A percentile compares a stretch with the other conserved stretches of the same genome.
These are phyloP conservation scores for Breynia disticha DNA, from an alignment of 441 rosid genomes.

Conservation along the genomic window DNA sequence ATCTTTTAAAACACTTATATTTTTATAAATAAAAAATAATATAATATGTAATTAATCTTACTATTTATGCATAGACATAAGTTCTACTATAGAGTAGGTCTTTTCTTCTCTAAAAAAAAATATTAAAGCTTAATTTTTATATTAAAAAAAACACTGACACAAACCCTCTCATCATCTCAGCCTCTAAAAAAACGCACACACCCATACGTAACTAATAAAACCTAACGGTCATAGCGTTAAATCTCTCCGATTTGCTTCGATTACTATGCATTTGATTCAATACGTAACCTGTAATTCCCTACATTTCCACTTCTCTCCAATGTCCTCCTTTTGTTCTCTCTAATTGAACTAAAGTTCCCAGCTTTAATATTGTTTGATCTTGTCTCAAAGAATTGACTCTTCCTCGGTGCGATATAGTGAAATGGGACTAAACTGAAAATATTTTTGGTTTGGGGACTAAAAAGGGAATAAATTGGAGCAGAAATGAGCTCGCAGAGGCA, in stretches of 20 bases:
- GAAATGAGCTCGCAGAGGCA: slow-evolving; percentile 61
- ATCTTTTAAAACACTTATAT: too few relatives aligned
- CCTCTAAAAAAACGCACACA: too few relatives aligned
- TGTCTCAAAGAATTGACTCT: background rate
- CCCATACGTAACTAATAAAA: slow-evolving; percentile 11
- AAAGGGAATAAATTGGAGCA: background rate
- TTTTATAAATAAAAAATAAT: too few relatives aligned
- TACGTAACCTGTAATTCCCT: background rate
- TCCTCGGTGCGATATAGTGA: background rate
- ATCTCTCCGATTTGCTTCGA: slow-evolving; percentile 1
- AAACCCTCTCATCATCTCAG: too few relatives aligned
- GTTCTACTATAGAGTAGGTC: too few relatives aligned
- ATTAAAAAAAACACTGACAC: too few relatives aligned
- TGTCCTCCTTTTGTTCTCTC: background rate
- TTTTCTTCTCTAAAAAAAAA: too few relatives aligned
- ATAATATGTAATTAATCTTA: too few relatives aligned
- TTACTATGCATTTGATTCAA: background rate
- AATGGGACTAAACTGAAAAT: background rate
- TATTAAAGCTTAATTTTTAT: too few relatives aligned
- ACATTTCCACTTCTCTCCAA: slow-evolving; percentile 1
- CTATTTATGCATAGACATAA: too few relatives aligned
- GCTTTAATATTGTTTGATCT: slow-evolving; percentile 13
- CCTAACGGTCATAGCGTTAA: slow-evolving; percentile 52
- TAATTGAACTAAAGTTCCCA: slow-evolving; percentile 2
- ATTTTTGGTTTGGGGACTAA: background rate